These are phyloP conservation scores for Amanita phalloides DNA, from an alignment of 768 basidiomycete species.

Conservation along the genomic window DNA sequence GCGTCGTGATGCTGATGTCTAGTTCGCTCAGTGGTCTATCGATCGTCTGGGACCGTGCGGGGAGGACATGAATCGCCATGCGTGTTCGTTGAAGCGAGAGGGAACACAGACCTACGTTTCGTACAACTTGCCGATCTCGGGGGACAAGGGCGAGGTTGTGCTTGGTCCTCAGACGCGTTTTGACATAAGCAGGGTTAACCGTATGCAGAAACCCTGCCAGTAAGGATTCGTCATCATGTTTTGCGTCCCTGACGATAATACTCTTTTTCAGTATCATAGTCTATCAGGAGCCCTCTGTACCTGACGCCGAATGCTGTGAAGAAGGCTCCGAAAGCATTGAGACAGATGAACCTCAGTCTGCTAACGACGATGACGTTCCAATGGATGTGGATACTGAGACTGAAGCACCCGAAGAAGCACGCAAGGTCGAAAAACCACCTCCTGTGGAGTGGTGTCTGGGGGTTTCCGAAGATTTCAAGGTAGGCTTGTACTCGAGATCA, in stretches of 20 bases:
- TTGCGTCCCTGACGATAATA: not conserved
- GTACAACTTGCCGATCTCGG: not conserved
- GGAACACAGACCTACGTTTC: not conserved
- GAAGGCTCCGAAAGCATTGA: not conserved
- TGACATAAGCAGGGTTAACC: conserved; percentile 1
- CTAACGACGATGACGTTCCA: not conserved
- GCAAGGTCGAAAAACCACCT: not conserved
- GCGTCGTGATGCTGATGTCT: not conserved
- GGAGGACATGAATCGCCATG: not conserved
- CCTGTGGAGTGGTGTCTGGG: conserved; percentile 3
- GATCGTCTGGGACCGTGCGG: not conserved
- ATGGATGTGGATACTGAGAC: not conserved
- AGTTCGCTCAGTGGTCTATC: not conserved
- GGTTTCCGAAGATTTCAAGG: conserved; percentile 3
- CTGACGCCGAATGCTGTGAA: not conserved
- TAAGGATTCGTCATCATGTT: not conserved
- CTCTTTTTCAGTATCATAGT: not conserved
- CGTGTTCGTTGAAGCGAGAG: conserved; percentile 1
- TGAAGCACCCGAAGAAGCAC: not conserved
- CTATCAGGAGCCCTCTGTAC: not conserved
- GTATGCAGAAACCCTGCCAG: conserved; percentile 1
- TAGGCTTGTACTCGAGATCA: not conserved
- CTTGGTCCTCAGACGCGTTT: conserved; percentile 1
- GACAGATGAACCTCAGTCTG: too few species aligned
- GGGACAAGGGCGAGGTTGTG: not conserved